Percentiles rank a stretch among this genome's conserved stretches.
phyloP scores from a whole-genome alignment of 2,329 filamentous ascomycete genomes.

The Pestalotiopsis sp. region DNA sequence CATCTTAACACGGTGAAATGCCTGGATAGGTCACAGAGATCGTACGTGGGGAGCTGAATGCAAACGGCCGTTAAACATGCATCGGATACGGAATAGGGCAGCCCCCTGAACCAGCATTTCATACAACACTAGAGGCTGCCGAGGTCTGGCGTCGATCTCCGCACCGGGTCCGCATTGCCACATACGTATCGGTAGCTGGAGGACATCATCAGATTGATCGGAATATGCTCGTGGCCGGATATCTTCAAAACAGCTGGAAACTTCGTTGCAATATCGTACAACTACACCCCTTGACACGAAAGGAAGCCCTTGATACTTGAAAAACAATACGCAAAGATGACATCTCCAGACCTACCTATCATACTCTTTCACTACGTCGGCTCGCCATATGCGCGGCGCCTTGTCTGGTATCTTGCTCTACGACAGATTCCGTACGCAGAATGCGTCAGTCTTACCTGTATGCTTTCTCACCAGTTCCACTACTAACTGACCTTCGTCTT shows the following conservation, averaged over 20 bases:
- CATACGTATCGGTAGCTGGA: neutral
- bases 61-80: neutral
- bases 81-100: neutral
- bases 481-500: neutral
- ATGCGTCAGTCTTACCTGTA: constrained; percentile 54
- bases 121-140: neutral
- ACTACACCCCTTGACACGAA: neutral
- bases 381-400: constrained; percentile 64
- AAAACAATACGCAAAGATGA: constrained; percentile 9
- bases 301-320: neutral
- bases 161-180: neutral
- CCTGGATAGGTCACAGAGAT: neutral
- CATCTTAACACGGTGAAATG: too few relatives aligned
- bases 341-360: constrained; percentile 35
- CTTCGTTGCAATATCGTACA: neutral
- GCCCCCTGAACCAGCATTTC: neutral
- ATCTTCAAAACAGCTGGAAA: neutral
- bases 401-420: constrained; percentile 68
- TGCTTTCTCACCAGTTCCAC: neutral
- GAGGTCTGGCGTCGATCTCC: neutral
- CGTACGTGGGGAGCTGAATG: neutral
- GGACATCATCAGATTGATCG: neutral
- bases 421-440: constrained; percentile 65
- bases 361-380: constrained; percentile 66
- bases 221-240: neutral